Conservation (phyloP, 768 basidiomycete species). For the Naganishia randhawae region DNA sequence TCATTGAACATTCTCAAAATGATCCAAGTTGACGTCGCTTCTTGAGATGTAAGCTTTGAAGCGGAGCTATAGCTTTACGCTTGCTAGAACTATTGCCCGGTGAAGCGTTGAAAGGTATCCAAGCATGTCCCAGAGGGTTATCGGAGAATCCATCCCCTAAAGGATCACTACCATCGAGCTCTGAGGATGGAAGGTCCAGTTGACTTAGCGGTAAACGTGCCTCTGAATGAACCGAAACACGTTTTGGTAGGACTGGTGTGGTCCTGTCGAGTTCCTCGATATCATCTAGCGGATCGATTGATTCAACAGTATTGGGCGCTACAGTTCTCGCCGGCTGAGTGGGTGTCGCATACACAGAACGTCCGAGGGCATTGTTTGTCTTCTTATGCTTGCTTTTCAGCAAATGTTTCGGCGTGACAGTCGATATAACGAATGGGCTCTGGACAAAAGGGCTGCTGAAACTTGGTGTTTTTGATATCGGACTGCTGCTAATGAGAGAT, state of each 20-base stretch:
- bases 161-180: slow-evolving; percentile 5
- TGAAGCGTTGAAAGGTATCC: neutral
- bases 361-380: neutral
- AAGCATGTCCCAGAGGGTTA: neutral
- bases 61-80: neutral
- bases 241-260: slow-evolving; percentile 8
- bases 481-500: neutral
- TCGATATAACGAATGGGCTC: neutral
- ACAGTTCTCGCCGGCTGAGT: neutral
- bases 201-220: neutral
- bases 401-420: neutral
- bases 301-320: neutral
- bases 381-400: neutral
- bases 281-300: slow-evolving; percentile 13
- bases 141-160: slow-evolving; percentile 9
- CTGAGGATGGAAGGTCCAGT: neutral
- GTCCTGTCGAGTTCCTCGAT: slow-evolving; percentile 20
- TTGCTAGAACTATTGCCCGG: neutral
- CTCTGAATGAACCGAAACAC: neutral
- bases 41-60: neutral
- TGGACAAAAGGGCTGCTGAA: slow-evolving; percentile 20
- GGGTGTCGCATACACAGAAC: neutral
- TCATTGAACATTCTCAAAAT: neutral
- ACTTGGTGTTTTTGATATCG: neutral
- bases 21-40: neutral